Evolutionary conservation across 2,329 filamentous ascomycete species (phyloP).

Genomic region (Xylaria sp.): DNA sequence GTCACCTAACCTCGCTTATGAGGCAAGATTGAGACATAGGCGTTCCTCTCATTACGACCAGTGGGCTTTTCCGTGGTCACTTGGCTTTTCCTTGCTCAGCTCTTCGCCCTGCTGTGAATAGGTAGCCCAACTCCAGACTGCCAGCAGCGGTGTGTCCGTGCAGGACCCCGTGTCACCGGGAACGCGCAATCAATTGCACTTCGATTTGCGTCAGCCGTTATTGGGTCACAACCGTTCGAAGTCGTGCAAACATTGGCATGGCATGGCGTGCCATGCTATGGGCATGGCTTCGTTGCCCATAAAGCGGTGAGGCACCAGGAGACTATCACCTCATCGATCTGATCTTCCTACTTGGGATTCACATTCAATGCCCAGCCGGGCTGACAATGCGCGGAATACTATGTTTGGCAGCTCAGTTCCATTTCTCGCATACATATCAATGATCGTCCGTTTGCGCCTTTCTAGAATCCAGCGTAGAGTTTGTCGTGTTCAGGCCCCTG

Average conservation of each 20-base stretch:
- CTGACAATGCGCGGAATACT: background rate
- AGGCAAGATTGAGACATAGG: background rate
- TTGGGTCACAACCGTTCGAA: background rate
- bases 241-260: constrained; percentile 3
- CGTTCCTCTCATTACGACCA: background rate
- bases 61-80: background rate
- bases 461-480: background rate
- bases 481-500: background rate
- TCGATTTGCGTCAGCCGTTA: constrained; percentile 1
- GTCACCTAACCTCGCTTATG: background rate
- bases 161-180: constrained; percentile 11
- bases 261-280: too few relatives aligned
- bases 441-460: background rate
- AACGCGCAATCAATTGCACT: constrained; percentile 14
- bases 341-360: background rate
- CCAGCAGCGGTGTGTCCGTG: background rate
- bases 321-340: background rate
- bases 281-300: background rate
- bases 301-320: constrained; percentile 5
- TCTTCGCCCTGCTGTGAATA: background rate
- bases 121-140: background rate
- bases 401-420: background rate
- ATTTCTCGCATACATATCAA: background rate
- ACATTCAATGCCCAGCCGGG: background rate
- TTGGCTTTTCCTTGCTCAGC: background rate